Conservation (phyloP, 2,329 filamentous ascomycete species). For the Pseudogymnoascus sp. region DNA sequence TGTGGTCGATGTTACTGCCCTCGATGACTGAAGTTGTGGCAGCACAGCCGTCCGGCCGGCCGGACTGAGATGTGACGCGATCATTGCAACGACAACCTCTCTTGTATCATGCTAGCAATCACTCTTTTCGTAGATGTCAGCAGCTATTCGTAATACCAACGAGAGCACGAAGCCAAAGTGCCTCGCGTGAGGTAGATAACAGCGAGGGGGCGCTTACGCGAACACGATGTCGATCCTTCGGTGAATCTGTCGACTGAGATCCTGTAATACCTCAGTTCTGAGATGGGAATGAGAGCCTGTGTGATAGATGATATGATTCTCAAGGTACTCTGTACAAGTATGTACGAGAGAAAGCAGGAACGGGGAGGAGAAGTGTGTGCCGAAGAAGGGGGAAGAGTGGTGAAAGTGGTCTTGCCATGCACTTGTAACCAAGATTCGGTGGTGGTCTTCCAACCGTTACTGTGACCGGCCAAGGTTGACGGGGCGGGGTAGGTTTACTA, state of each 20-base stretch:
- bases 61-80: slow-evolving; percentile 20
- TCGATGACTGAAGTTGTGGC: slow-evolving; percentile 8
- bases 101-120: slow-evolving; percentile 9
- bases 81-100: slow-evolving; percentile 18
- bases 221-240: slow-evolving; percentile 1
- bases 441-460: background rate
- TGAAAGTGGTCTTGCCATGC: background rate
- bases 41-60: slow-evolving; percentile 16
- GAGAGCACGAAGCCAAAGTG: background rate
- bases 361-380: background rate
- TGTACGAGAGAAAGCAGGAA: slow-evolving; percentile 5
- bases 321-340: slow-evolving; percentile 4
- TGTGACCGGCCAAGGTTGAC: background rate
- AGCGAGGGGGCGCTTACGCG: background rate
- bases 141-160: background rate
- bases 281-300: background rate
- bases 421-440: background rate
- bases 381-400: background rate
- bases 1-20: slow-evolving; percentile 10
- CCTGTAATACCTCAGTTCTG: background rate
- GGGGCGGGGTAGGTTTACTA: background rate
- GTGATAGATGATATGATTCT: background rate
- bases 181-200: background rate
- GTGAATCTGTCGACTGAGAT: background rate
- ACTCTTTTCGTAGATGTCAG: background rate